Evolutionary conservation across 2,329 filamentous ascomycete genomes (phyloP), one percentile per base, ranked within the genome.

Genomic region (Pseudogymnoascus destructans): DNA sequence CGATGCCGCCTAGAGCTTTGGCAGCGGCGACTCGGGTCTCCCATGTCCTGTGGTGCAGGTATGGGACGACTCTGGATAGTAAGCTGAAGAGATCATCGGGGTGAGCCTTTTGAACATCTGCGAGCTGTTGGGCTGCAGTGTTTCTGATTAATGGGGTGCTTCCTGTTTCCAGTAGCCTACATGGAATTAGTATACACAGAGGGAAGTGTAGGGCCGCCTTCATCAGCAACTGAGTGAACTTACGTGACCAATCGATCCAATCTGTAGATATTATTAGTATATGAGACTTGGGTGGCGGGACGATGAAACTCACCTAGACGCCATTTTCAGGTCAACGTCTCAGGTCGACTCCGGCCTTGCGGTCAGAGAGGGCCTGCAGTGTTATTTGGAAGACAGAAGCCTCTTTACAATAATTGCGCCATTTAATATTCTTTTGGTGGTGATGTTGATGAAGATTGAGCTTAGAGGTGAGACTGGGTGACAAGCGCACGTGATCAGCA

Each of bases 11-110:
- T 60, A 98, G 85, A 17, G 93, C 93, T 73, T 92, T 95, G 65
- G 92, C 90, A 52, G 95, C 87, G 58, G 93, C 95, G 61, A 86
- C 91, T 65, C 95, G 80, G 23, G 93, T 98, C 69, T 98, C 93
- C 93, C 93, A 98, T 69, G 91, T 92, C 70, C 92, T 95, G 65
- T 93, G 92, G 60, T 89, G 84, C 27, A 98, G 79, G 71, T 96
- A 98, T 0, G 93, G 92, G n/a, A 98, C 85, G 30, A 98, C 91
- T 61, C 92, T 81, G 27, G 89, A 92, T 10, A 98, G 79, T 5
- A 98, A 79, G 69, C 97, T 96, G 74, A 97, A 97, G 1, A 98
- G 77, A 71, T 98, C 95, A 73, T 98, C 92, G 0, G 93, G 93
- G 67, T 97, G 93, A 71, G 93, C 88, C 70, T 96, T 97, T 73